phyloP scores from a whole-genome alignment of 495 filamentous ascomycete genomes.

The Neurospora sp. region DNA sequence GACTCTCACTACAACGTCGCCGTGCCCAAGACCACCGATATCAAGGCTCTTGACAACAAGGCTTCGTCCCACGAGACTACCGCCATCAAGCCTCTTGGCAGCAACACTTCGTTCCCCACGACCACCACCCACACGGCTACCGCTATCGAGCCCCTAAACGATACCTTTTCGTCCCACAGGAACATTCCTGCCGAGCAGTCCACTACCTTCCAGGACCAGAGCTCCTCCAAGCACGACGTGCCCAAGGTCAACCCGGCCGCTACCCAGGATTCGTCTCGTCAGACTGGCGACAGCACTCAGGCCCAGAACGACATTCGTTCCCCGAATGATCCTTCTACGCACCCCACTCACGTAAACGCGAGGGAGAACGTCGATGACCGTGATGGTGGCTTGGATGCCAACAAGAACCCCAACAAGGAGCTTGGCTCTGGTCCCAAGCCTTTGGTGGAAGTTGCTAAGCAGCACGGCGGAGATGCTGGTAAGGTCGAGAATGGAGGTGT shows the following conservation, averaged over 20 bases:
- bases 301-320: slow-evolving; percentile 28
- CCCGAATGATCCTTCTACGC: slow-evolving; percentile 23
- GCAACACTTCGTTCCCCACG: not conserved
- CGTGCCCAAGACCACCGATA: not conserved
- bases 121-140: not conserved
- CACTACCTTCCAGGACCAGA: not conserved
- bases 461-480: slow-evolving; percentile 34
- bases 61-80: not conserved
- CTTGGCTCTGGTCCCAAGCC: slow-evolving; percentile 35
- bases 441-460: slow-evolving; percentile 28
- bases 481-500: not conserved
- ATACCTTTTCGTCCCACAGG: slow-evolving; percentile 2
- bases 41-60: not conserved
- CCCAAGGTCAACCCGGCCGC: slow-evolving; percentile 14
- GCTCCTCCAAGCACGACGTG: not conserved
- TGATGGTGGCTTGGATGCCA: slow-evolving; percentile 11
- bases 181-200: not conserved
- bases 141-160: not conserved
- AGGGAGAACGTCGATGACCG: slow-evolving; percentile 24
- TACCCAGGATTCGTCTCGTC: slow-evolving; percentile 17
- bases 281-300: slow-evolving; percentile 22
- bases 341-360: slow-evolving; percentile 2
- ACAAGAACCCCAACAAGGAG: slow-evolving; percentile 26
- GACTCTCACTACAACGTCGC: not conserved
- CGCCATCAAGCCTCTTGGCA: not conserved